phyloP scores from a whole-genome alignment of 108 stramenopile species.

The Nannochloropsis salina region DNA sequence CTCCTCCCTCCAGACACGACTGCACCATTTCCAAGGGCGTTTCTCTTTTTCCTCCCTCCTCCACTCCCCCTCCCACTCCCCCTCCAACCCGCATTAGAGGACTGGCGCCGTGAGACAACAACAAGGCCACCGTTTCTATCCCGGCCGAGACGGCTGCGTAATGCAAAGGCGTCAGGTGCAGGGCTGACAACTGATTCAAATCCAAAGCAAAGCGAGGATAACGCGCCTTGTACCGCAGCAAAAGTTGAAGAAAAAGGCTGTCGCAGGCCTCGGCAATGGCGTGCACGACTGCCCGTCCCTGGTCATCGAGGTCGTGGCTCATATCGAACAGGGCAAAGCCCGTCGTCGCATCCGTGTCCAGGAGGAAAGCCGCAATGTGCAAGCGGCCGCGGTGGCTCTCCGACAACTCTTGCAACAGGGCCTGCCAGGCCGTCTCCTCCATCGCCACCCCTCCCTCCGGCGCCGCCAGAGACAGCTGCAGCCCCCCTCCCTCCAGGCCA shows the following conservation, averaged over 20 bases:
- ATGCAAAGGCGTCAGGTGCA: neutral
- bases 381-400: neutral
- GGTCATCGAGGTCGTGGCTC: neutral
- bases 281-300: neutral
- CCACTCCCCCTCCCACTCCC: neutral
- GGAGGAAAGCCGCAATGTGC: neutral
- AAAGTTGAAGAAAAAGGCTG: neutral
- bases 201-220: neutral
- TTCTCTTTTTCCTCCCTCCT: neutral
- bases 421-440: conserved; percentile 15
- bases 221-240: neutral
- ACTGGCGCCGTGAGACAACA: neutral
- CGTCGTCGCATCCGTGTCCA: neutral
- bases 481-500: neutral
- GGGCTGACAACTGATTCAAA: neutral
- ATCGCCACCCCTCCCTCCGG: neutral
- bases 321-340: neutral
- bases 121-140: neutral
- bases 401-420: neutral
- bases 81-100: neutral
- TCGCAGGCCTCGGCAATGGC: neutral
- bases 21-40: conserved; percentile 15
- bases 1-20: neutral
- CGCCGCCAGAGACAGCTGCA: neutral
- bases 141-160: neutral